Evolutionary conservation across 2,329 filamentous ascomycete genomes (phyloP).

Genomic region (Microdochium bolleyi): DNA sequence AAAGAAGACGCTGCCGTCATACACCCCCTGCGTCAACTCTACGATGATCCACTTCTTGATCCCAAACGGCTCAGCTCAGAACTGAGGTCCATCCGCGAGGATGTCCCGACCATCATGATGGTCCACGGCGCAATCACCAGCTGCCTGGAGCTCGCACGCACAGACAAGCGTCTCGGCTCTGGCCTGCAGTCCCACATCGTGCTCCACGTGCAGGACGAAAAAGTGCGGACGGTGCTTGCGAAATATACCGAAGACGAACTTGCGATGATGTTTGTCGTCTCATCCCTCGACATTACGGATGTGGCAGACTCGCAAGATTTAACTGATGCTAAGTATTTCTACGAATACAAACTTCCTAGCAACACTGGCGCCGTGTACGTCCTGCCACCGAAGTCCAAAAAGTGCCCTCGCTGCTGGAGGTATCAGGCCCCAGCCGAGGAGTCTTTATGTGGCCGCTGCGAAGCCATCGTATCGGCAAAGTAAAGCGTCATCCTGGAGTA

Average conservation of each 20-base stretch:
- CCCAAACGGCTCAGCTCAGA: conserved; percentile 26
- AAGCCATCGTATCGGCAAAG: conserved; percentile 44
- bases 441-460: conserved; percentile 65
- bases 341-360: conserved; percentile 29
- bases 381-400: conserved; percentile 45
- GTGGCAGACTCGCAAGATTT: conserved; percentile 10
- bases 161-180: conserved; percentile 66
- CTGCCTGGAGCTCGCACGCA: conserved; percentile 65
- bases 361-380: conserved; percentile 30
- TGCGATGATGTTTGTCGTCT: conserved; percentile 61
- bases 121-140: conserved; percentile 63
- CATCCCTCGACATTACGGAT: conserved; percentile 44
- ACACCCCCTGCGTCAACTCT: conserved; percentile 40
- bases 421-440: conserved; percentile 64
- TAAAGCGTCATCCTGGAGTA: too few relatives aligned
- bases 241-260: conserved; percentile 41
- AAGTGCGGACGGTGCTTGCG: conserved; percentile 20
- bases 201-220: conserved; percentile 7
- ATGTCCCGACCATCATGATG: conserved; percentile 39
- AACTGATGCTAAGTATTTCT: conserved; percentile 28
- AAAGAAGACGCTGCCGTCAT: conserved; percentile 28
- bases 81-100: conserved; percentile 29
- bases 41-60: conserved; percentile 34
- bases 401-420: conserved; percentile 87
- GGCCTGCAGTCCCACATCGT: conserved; percentile 61